Evolutionary conservation across 371 early-diverging fungal genomes (phyloP), one percentile per base, ranked within the genome.

Genomic region (Circinella umbellata): DNA sequence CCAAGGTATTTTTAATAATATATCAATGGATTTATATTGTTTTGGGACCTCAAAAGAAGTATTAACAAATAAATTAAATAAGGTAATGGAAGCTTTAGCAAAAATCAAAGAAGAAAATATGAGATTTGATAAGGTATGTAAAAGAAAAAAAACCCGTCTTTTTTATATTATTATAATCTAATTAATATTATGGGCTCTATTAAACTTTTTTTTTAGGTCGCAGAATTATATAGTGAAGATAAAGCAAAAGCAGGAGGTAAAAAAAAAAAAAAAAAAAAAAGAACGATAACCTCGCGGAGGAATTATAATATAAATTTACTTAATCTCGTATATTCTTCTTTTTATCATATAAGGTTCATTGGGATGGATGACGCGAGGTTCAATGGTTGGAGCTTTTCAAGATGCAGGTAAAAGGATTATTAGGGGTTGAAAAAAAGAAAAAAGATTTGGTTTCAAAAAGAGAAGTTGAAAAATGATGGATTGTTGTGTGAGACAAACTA

Each of bases 361-460:
- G 34, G 97, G 97, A 18, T 93, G 95, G 93, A 91, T 92, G 93
- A 82, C 77, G 5, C 85, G 97, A 67, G 96, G 95, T 8, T 87
- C 91, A 13, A 95, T 96, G 97, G 95, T 94, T 7, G 96, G 94
- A 3, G 78, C 90, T 0, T 97, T 97, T 78, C 96, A 96, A 79
- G 94, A 94, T 66, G 95, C 94, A 39, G 82, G 82, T 82, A 73
- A 73, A 60, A 38, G 11, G 20, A 3, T 42, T 5, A 34, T 10
- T 20, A n/a, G 27, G 35, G 20, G 57, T 13, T 18, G 34, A 47
- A 15, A 4, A 27, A 57, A 39, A 37, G 46, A 35, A 57, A 38
- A 27, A 15, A 53, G 54, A 57, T 37, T 57, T 9, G 54, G 10
- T 54, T 17, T 54, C 54, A 14, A 27, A 27, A 0, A 27, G 27